Base-by-base conservation (phyloP, 495 filamentous ascomycete species). In the Cercophora newfieldiana region DNA sequence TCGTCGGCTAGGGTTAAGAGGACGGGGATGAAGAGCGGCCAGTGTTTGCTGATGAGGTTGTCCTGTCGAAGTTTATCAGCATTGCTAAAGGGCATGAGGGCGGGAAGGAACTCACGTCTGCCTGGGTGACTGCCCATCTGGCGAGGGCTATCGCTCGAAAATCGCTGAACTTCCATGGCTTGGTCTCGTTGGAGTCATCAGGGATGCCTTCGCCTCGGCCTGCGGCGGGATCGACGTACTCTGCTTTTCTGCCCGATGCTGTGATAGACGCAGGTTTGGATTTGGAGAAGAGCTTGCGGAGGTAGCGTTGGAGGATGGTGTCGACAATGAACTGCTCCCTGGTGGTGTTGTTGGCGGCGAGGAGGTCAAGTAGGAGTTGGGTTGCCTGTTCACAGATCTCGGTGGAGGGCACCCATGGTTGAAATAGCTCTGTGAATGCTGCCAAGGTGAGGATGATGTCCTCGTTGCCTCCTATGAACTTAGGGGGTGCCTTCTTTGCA, bases 11-110 rank as follows among this genome's bases (percentile, higher is more conserved):
- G 80, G 3, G 89, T 86, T 2, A 99, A 83, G 0, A 97, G 79
- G 1, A 91, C 90, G 1, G 95, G 95, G n/a, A 94, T 83, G 49
- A 91, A 85, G n/a, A 96, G 84, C 0, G 86, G 87, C 87, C 93
- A 97, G 64, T 91, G 81, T 5, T 74, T 64, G 54, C 14, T 24
- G 56, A 68, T 63, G 31, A 65, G 33, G 54, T 57, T 31, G 26
- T 68, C 62, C 66, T 68, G 18, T 21, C 14, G 31, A 28, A 55
- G 28, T 60, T 55, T 4, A 30, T 8, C 26, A 58, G 55, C 22
- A 55, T n/a, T 33, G 49, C 8, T 30, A 54, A 31, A 25, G 2
- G 21, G 21, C 6, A n/a, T 37, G 19, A 10, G 12, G 5, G 30
- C n/a, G 29, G 16, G 30, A 63, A 48, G 25, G 19, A 30, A 77